Base-by-base conservation (phyloP, 345 rosid genomes). In the Linum trigynum region DNA sequence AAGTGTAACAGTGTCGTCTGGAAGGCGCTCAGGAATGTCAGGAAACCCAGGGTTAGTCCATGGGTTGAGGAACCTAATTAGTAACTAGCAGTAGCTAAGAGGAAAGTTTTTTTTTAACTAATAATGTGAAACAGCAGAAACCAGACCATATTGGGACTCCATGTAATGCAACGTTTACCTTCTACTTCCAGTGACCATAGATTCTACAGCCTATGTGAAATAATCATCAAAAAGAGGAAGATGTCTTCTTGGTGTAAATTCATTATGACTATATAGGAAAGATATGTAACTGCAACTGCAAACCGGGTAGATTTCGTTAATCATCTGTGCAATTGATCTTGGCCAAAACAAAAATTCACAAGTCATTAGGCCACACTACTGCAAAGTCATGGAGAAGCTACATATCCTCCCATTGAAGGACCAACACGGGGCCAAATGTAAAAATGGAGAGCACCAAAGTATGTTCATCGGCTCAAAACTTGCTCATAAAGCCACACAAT, bases 1-100 rank as follows among this genome's bases (percentile, higher is more conserved):
- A 89, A 86, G 77, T 84, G 96, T 67, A 86, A 85, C 51, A 89
- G 84, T 76, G 84, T 75, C 60, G 88, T 80, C 59, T 86, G 87
- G 92, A 85, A 85, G 67, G 83, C 90, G 39, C 78, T 85, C 2
- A 73, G 55, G 57, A 70, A 61, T 61, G 77, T 76, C 7, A 67
- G 48, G 38, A 73, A 65, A 70, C 82, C 87, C 38, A 55, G 76
- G 42, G 57, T 38, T 55, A 82, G 77, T 71, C 86, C 90, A 14
- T 86, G 90, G 96, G 65, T 67, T 67, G 32, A 23, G 32, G 32
- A 23, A 23, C 75, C 65, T 60, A 64, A 57, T 61, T 65, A 50
- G 6, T 61, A 36, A 16, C 55, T 14, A 23, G 32, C 32, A 23
- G 1, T 36, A 17, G 16, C 11, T 58, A 51, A 32, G 38, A 23